Evolutionary conservation across 371 early-diverging fungal species (phyloP).

Genomic region (Lichtheimia corymbifera): DNA sequence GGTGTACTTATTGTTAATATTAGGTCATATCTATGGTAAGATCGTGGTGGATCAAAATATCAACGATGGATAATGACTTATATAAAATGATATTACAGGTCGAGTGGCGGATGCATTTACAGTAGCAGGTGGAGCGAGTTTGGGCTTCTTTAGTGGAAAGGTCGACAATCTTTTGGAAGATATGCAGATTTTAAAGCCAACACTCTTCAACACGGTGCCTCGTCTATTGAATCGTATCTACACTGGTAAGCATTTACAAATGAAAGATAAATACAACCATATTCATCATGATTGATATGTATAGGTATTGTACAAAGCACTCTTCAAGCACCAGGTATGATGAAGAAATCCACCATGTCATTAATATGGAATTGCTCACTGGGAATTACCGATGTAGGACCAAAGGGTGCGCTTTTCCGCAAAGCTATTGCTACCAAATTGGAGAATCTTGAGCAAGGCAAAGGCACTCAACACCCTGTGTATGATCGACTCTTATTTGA

Average conservation of each 20-base stretch:
- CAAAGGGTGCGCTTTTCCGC: conserved; percentile 61
- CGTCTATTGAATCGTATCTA: conserved; percentile 91
- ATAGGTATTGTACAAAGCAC: no score
- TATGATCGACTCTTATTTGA: conserved; percentile 92
- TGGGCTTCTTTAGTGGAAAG: conserved; percentile 90
- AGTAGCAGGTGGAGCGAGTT: conserved; percentile 49
- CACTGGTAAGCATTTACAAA: conserved; percentile 72
- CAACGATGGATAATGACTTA: no score
- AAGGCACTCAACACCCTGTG: conserved; percentile 66
- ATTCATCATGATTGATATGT: conserved; percentile 30
- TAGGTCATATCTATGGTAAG: conserved; percentile 88
- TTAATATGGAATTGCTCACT: no score
- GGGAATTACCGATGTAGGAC: conserved; percentile 62
- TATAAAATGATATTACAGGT: no score
- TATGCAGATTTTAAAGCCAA: conserved; percentile 78
- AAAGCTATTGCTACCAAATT: conserved; percentile 53
- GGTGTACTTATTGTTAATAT: conserved; percentile 21
- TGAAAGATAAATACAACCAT: conserved; percentile 74
- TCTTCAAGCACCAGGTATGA: no score
- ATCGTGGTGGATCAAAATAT: conserved; percentile 46
- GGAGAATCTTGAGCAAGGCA: conserved; percentile 56
- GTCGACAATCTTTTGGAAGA: conserved; percentile 82
- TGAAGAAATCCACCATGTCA: no score
- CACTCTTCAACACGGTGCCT: conserved; percentile 88
- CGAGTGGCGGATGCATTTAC: conserved; percentile 46